These are phyloP conservation scores for Colletotrichum sp. DNA, from an alignment of 2,329 filamentous ascomycete genomes.

Conservation along the genomic window DNA sequence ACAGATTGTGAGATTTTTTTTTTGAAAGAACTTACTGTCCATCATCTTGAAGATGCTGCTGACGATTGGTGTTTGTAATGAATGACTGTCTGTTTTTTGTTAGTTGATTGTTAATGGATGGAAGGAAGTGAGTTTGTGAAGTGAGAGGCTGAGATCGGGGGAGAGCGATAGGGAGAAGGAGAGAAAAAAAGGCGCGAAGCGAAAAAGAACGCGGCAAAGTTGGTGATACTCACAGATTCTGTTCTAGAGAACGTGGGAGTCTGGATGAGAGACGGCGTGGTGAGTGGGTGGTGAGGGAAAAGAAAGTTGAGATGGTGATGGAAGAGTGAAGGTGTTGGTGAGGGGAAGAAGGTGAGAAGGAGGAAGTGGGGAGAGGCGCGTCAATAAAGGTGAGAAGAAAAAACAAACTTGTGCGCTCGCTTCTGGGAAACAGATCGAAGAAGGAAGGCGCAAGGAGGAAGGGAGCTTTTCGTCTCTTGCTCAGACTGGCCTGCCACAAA, in stretches of 20 bases:
- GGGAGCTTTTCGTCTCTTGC: not conserved
- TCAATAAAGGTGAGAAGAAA: not conserved
- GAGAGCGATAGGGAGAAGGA: not conserved
- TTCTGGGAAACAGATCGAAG: not conserved
- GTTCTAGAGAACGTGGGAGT: not conserved
- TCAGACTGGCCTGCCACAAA: not conserved
- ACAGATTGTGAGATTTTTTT: not conserved
- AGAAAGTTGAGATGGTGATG: not conserved
- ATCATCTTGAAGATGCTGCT: not conserved
- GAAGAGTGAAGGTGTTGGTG: not conserved
- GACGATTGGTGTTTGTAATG: not conserved
- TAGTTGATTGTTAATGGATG: not conserved
- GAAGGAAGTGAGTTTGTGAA: not conserved
- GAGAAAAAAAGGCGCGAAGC: not conserved
- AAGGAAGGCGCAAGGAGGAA: not conserved
- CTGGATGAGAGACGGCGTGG: not conserved
- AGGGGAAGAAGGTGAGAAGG: not conserved
- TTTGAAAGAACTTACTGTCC: not conserved
- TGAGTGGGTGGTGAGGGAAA: not conserved
- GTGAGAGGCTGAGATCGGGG: not conserved
- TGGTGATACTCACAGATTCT: not conserved
- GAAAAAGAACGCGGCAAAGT: not conserved
- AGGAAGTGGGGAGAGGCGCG: not conserved
- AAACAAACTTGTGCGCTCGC: not conserved
- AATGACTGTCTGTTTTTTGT: slow-evolving; percentile 6